Evolutionary conservation across 768 basidiomycete species (phyloP).

Genomic region (Podaxis sp.): DNA sequence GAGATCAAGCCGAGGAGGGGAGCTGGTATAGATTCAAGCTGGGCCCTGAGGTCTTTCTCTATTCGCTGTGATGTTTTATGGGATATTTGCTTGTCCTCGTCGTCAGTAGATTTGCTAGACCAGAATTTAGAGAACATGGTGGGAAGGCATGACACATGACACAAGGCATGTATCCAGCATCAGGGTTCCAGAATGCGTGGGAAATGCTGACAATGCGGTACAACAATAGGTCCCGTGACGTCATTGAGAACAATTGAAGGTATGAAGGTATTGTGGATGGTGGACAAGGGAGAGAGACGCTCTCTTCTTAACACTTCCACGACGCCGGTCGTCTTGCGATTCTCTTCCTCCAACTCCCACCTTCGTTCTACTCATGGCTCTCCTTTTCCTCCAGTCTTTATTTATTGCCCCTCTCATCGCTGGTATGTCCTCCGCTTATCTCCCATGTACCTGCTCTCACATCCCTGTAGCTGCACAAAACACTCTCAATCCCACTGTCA

Average conservation of each 20-base stretch:
- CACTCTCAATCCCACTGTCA: constrained; percentile 46
- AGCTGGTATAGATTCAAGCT: constrained; percentile 24
- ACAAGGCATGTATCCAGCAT: too few species aligned
- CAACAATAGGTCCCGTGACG: constrained; percentile 1
- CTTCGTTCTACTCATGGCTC: constrained; percentile 9
- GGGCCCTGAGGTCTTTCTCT: constrained; percentile 9
- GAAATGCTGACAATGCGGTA: not conserved
- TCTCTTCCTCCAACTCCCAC: constrained; percentile 4
- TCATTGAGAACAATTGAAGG: constrained; percentile 1
- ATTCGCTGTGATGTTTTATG: not conserved
- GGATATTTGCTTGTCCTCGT: not conserved
- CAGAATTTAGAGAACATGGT: constrained; percentile 10
- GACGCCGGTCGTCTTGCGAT: not conserved
- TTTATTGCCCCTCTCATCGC: constrained; percentile 6
- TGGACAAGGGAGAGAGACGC: not conserved
- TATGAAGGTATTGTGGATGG: not conserved
- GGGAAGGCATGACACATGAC: not conserved
- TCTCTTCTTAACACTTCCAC: not conserved
- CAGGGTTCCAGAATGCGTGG: not conserved
- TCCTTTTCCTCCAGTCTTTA: constrained; percentile 4
- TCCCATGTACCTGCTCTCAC: constrained; percentile 17
- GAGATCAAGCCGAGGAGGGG: constrained; percentile 26
- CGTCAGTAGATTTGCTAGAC: not conserved
- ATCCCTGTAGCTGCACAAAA: constrained; percentile 42
- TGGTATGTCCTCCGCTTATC: not conserved